Evolutionary conservation across 176 grass and related monocot genomes (phyloP).

Genomic region (Oryza longistaminata): DNA sequence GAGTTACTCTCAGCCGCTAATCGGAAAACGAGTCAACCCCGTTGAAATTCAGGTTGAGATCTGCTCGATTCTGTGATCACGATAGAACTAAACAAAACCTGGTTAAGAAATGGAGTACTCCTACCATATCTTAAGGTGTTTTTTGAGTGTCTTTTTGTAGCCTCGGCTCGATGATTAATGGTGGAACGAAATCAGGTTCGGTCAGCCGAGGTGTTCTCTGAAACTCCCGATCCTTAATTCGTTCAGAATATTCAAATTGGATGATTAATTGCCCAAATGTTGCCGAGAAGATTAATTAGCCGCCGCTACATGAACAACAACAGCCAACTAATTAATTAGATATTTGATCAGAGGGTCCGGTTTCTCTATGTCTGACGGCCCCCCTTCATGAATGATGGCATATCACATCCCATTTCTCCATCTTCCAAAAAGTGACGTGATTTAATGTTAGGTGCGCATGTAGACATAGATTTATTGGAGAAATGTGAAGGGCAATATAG

Average conservation of each 20-base stretch:
- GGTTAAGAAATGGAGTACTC: not conserved
- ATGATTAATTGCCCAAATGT: not conserved
- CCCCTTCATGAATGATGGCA: slow-evolving; percentile 4
- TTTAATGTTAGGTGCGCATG: not conserved
- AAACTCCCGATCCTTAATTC: too few relatives aligned
- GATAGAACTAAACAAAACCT: not conserved
- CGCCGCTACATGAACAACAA: slow-evolving; percentile 12
- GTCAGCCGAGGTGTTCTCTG: too few relatives aligned
- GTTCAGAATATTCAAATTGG: too few relatives aligned
- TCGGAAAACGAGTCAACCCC: not conserved
- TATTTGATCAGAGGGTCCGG: not conserved
- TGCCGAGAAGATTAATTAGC: slow-evolving; percentile 15
- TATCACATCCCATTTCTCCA: not conserved
- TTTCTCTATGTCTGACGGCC: not conserved
- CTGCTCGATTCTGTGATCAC: not conserved
- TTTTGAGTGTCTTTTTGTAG: not conserved
- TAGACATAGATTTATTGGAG: not conserved
- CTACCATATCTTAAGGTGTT: not conserved
- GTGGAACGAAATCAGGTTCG: not conserved
- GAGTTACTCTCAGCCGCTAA: slow-evolving; percentile 10
- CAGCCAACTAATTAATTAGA: not conserved
- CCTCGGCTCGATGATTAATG: not conserved
- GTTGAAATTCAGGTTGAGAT: not conserved
- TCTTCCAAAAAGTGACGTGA: not conserved
- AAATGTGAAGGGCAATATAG: not conserved